Evolutionary conservation across 2,329 filamentous ascomycete species (phyloP).

Genomic region (Ascochyta pisi): DNA sequence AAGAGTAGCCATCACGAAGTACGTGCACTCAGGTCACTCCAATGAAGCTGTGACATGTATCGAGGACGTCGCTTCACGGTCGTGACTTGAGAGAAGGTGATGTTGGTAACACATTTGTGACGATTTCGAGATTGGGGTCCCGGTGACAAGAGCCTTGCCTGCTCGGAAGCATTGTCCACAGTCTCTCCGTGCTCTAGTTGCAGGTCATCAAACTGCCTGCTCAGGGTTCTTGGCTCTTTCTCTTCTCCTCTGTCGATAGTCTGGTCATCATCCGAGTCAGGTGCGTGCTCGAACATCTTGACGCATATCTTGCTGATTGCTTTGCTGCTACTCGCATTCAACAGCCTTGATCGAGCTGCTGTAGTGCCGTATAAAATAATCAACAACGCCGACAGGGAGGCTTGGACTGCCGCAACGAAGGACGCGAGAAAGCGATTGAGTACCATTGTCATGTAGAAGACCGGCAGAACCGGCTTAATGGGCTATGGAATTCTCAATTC

Average conservation of each 20-base stretch:
- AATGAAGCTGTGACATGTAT: slow-evolving; percentile 32
- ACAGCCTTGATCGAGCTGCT: slow-evolving; percentile 55
- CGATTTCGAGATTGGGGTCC: slow-evolving; percentile 9
- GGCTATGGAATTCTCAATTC: background rate
- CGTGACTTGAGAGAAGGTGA: slow-evolving; percentile 42
- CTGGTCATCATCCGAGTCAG: slow-evolving; percentile 32
- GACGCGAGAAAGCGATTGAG: slow-evolving; percentile 35
- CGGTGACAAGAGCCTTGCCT: slow-evolving; percentile 22
- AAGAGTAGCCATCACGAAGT: slow-evolving; percentile 40
- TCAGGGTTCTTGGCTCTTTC: background rate
- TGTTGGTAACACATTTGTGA: slow-evolving; percentile 25
- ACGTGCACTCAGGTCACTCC: slow-evolving; percentile 32
- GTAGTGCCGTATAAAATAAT: slow-evolving; percentile 60
- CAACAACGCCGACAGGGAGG: slow-evolving; percentile 60
- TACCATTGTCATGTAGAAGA: background rate
- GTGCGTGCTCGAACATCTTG: slow-evolving; percentile 54
- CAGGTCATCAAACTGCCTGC: background rate
- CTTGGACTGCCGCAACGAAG: slow-evolving; percentile 62
- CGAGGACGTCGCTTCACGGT: slow-evolving; percentile 32
- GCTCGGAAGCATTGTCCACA: slow-evolving; percentile 8
- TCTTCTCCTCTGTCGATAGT: slow-evolving; percentile 12
- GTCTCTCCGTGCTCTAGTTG: slow-evolving; percentile 4
- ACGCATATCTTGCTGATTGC: slow-evolving; percentile 61
- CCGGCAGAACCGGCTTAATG: no score
- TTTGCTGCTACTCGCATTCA: slow-evolving; percentile 58